phyloP scores from a whole-genome alignment of 192 early-diverging fungal species.

The Coemansia sp. region DNA sequence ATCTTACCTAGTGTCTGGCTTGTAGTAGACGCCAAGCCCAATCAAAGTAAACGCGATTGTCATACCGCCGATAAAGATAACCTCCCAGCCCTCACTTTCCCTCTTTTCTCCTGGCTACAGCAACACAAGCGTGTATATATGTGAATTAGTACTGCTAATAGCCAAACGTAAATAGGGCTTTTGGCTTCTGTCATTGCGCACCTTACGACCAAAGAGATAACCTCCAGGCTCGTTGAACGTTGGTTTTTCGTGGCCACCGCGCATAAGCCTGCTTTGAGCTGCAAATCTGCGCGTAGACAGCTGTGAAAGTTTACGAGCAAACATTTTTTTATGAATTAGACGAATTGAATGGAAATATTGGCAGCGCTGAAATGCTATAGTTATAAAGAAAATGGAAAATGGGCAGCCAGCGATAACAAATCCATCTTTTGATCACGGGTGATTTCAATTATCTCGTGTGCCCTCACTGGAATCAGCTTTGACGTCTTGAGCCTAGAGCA shows the following conservation, averaged over 20 bases:
- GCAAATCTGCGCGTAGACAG: slow-evolving; percentile 23
- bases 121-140: not conserved
- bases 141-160: too few relatives aligned
- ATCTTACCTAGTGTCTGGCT: slow-evolving; percentile 73
- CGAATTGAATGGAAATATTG: not conserved
- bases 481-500: too few relatives aligned
- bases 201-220: slow-evolving; percentile 77
- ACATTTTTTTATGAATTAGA: slow-evolving; percentile 21
- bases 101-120: slow-evolving; percentile 63
- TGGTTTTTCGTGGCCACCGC: slow-evolving; percentile 59
- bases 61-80: slow-evolving; percentile 62
- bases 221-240: slow-evolving; percentile 72
- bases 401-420: not conserved
- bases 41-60: slow-evolving; percentile 59
- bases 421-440: not conserved
- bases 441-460: not conserved
- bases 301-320: slow-evolving; percentile 22
- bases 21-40: slow-evolving; percentile 62
- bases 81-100: slow-evolving; percentile 76
- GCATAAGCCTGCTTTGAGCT: slow-evolving; percentile 45
- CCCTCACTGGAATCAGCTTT: too few relatives aligned
- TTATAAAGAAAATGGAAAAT: not conserved
- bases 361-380: not conserved
- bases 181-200: slow-evolving; percentile 12
- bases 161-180: too few relatives aligned